Evolutionary conservation across 345 rosid species (phyloP).

Genomic region (Moricandia arvensis): DNA sequence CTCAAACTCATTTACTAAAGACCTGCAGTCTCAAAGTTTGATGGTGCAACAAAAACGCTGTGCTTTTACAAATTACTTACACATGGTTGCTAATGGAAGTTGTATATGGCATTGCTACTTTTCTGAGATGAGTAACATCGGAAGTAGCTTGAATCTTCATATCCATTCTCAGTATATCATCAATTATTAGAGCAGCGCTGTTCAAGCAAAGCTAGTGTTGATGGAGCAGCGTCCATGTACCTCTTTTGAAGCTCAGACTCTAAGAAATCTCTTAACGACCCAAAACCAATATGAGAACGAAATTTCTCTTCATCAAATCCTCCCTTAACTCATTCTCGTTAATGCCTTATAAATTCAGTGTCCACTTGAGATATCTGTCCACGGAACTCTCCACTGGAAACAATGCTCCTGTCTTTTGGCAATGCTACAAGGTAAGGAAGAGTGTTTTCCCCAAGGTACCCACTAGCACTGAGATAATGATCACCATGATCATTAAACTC

Average conservation of each 20-base stretch:
- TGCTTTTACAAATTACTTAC: conserved; percentile 41
- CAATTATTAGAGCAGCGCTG: conserved; percentile 71
- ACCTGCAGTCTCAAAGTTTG: not conserved
- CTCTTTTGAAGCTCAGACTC: conserved; percentile 94
- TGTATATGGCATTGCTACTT: conserved; percentile 77
- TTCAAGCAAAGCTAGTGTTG: conserved; percentile 95
- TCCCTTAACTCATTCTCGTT: conserved; percentile 75
- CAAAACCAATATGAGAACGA: conserved; percentile 65
- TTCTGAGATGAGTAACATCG: conserved; percentile 81
- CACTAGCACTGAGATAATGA: conserved; percentile 86
- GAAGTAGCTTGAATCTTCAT: conserved; percentile 82
- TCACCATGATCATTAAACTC: conserved; percentile 80
- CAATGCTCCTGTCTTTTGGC: conserved; percentile 77
- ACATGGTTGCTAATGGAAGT: conserved; percentile 86
- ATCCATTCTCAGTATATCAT: conserved; percentile 66
- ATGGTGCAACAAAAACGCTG: not conserved
- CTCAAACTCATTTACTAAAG: conserved; percentile 5
- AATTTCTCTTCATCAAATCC: conserved; percentile 96
- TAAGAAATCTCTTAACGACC: conserved; percentile 75
- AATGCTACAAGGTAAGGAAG: conserved; percentile 82
- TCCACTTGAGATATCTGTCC: conserved; percentile 84
- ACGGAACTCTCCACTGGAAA: conserved; percentile 89
- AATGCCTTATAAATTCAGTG: conserved; percentile 57
- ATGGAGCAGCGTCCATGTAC: conserved; percentile 90
- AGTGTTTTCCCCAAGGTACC: conserved; percentile 90